Evolutionary conservation across 768 basidiomycete species (phyloP).

Genomic region (Boletus tomentosulus): DNA sequence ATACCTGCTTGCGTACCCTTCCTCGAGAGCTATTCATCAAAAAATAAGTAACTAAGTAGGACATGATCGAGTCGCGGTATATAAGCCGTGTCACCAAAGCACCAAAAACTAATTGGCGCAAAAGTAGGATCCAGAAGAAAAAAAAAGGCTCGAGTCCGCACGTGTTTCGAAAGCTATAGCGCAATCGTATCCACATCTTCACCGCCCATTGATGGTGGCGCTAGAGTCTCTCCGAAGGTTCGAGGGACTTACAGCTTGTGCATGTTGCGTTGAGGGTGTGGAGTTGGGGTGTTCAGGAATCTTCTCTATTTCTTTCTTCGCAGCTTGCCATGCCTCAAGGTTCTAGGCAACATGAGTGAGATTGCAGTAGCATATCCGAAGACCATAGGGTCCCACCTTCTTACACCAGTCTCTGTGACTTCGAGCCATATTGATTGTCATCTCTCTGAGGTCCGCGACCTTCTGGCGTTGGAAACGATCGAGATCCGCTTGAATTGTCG

Average conservation of each 20-base stretch:
- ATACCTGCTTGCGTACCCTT: background rate
- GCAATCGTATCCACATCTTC: slow-evolving; percentile 18
- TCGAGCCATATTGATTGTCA: slow-evolving; percentile 86
- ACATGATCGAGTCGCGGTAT: slow-evolving; percentile 14
- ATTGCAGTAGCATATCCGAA: slow-evolving; percentile 5
- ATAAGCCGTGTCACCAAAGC: slow-evolving; percentile 18
- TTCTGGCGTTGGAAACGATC: slow-evolving; percentile 99
- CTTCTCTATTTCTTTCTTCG: slow-evolving; percentile 84
- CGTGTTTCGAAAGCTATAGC: slow-evolving; percentile 3
- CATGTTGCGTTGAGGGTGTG: slow-evolving; percentile 39
- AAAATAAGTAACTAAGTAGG: slow-evolving; percentile 1
- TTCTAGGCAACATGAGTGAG: slow-evolving; percentile 53
- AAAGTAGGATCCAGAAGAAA: slow-evolving; percentile 4
- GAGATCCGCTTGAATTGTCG: slow-evolving; percentile 94
- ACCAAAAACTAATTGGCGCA: slow-evolving; percentile 12
- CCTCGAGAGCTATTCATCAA: slow-evolving; percentile 4
- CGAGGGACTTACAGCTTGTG: slow-evolving; percentile 32
- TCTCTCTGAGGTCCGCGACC: slow-evolving; percentile 91
- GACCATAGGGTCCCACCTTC: slow-evolving; percentile 52
- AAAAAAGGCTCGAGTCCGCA: slow-evolving; percentile 10
- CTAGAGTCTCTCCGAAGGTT: slow-evolving; percentile 59
- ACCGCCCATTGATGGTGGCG: slow-evolving; percentile 66
- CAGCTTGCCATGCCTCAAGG: slow-evolving; percentile 95
- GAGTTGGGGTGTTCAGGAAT: slow-evolving; percentile 90
- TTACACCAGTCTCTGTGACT: slow-evolving; percentile 96